phyloP scores from a whole-genome alignment of 2,329 filamentous ascomycete species.

The Pochonia chlamydosporia region DNA sequence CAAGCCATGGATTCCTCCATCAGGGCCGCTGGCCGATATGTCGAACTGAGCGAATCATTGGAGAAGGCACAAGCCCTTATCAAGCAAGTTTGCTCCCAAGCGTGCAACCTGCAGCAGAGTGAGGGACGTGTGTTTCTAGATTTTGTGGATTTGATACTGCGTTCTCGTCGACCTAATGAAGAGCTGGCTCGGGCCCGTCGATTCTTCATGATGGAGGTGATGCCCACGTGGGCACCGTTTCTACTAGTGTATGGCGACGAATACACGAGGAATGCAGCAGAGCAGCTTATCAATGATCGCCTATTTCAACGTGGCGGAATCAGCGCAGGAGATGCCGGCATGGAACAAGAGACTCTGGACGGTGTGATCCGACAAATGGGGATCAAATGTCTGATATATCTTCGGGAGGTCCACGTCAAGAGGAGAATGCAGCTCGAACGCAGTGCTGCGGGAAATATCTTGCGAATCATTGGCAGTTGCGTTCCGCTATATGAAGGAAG shows the following conservation, averaged over 20 bases:
- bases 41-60: constrained; percentile 32
- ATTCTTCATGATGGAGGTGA: constrained; percentile 16
- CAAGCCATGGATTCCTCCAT: constrained; percentile 50
- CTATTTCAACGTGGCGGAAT: constrained; percentile 32
- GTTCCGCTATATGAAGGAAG: constrained; percentile 30
- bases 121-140: constrained; percentile 45
- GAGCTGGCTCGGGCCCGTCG: constrained; percentile 16
- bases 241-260: constrained; percentile 42
- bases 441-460: constrained; percentile 35
- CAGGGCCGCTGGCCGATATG: constrained; percentile 50
- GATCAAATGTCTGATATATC: constrained; percentile 37
- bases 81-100: constrained; percentile 37
- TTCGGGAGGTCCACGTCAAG: constrained; percentile 40
- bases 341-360: constrained; percentile 7
- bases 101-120: constrained; percentile 35
- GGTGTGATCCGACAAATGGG: constrained; percentile 35
- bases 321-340: constrained; percentile 2
- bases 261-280: constrained; percentile 34
- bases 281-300: constrained; percentile 36
- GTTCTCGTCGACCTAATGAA: constrained; percentile 21
- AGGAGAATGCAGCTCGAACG: constrained; percentile 34
- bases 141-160: constrained; percentile 29
- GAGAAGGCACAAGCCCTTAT: constrained; percentile 33
- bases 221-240: constrained; percentile 45
- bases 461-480: constrained; percentile 38